Evolutionary conservation across 2,329 filamentous ascomycete species (phyloP), one percentile per base, ranked within the genome.

Genomic region (Penicillium sumatraense): DNA sequence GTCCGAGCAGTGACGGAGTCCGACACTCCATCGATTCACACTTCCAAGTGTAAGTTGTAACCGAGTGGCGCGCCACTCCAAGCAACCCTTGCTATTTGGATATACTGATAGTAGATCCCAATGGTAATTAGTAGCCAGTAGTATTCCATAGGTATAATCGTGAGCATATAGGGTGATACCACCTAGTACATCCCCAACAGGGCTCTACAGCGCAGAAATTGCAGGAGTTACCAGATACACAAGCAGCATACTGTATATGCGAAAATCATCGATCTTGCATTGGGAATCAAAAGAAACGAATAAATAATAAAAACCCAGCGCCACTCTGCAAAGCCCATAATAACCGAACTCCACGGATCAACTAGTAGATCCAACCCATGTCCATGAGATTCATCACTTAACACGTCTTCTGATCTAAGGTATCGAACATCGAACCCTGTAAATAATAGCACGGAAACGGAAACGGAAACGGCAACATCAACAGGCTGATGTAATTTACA

Each of bases 401-500:
- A 57, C 45, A 60, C 57, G 51, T 41, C 42, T 29, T 60, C 54
- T 60, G 48, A 35, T 36, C 47, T 26, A 31, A 49, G 13, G 26
- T 10, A n/a, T 14, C 38, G 40, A 48, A 21, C 16, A 16, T 38
- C n/a, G n/a, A 20, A 38, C 35, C 20, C 21, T 5, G 7, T 29
- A 31, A 10, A 31, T 31, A 38, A 16, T 21, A 38, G 16, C 35
- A 7, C 5, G 35, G 8, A 18, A 11, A 38, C n/a, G n/a, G n/a
- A 38, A 56, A 27, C 18, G 21, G 24, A 44, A 44, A 27, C 9
- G n/a, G n/a, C n/a, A 33, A 9, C 11, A 33, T 33, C 35, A 51
- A 49, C n/a, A 49, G n/a, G n/a, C n/a, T n/a, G n/a, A n/a, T n/a
- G n/a, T n/a, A 42, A 42, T 29, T 68, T 51, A 72, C 42, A 66